These are phyloP conservation scores for Backusella macrospora DNA, from an alignment of 192 early-diverging fungal species.

Conservation along the genomic window DNA sequence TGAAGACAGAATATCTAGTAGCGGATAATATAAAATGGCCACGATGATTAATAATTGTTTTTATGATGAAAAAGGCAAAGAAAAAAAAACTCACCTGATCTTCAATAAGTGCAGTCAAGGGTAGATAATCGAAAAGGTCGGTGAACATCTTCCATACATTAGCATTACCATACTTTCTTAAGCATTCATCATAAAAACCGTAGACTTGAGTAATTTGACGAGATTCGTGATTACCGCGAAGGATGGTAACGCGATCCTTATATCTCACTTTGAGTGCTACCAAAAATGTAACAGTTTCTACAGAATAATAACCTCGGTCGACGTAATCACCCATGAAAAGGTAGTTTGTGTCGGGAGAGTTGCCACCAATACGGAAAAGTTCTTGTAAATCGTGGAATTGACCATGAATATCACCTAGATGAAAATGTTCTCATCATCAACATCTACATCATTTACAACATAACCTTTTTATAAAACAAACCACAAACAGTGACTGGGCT, in stretches of 20 bases:
- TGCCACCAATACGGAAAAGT: slow-evolving; percentile 95
- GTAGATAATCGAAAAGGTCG: slow-evolving; percentile 96
- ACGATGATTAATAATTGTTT: neutral
- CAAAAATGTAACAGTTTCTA: slow-evolving; percentile 96
- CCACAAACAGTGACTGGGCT: slow-evolving; percentile 97
- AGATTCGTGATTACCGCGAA: slow-evolving; percentile 98
- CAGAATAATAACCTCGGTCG: slow-evolving; percentile 97
- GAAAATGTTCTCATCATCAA: neutral
- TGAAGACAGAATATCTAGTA: slow-evolving; percentile 94
- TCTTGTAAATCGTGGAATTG: slow-evolving; percentile 98
- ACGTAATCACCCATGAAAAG: slow-evolving; percentile 99
- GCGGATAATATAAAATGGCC: neutral
- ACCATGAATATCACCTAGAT: slow-evolving; percentile 87
- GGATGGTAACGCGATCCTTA: slow-evolving; percentile 90
- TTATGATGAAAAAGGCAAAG: neutral
- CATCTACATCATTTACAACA: neutral
- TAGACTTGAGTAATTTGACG: slow-evolving; percentile 99
- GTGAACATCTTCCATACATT: slow-evolving; percentile 99
- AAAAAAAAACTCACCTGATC: slow-evolving; percentile 60
- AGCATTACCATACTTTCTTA: slow-evolving; percentile 97
- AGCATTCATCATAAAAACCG: slow-evolving; percentile 99
- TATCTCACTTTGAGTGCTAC: slow-evolving; percentile 94
- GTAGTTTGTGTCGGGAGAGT: slow-evolving; percentile 97
- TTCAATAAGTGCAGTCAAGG: slow-evolving; percentile 97
- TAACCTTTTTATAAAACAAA: neutral